Evolutionary conservation across 169 alveolate genomes (phyloP), one percentile per base, ranked within the genome.

Genomic region (Perkinsus marinus): DNA sequence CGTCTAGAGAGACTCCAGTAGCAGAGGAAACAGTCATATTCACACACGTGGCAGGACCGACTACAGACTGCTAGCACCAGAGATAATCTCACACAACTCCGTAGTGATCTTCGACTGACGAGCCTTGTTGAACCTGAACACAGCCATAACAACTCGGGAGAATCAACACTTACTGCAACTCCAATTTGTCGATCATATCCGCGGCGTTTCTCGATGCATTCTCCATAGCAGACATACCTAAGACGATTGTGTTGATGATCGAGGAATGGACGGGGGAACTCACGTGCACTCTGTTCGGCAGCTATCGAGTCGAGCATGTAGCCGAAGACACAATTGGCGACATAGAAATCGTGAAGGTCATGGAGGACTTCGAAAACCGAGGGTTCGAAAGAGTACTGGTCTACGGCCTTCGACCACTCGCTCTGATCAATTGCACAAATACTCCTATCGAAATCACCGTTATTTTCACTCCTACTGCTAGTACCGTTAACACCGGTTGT

Each of bases 71-170:
- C 96, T 95, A 37, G 99, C 99, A 39, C 99, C 99, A 19, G 99
- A 97, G 93, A 98, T 97, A 93, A 98, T 97, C 94, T 98, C 99
- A 46, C 96, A 95, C 89, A 98, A 96, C 95, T 98, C 99, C 92
- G 96, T 94, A 39, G 99, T 98, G 91, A 98, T 98, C 95, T 96
- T 96, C n/a, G 98, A 96, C 96, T 96, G 94, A 90, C 96, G 94
- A n/a, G 96, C 96, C 90, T 93, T 94, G 92, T 94, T 94, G 92
- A 93, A 95, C 69, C 92, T 93, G 34, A 95, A 89, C 89, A 90
- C 46, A 3, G 19, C 46, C 46, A n/a, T n/a, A n/a, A n/a, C n/a
- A 41, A 41, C 46, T 41, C 46, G n/a, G n/a, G n/a, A n/a, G n/a
- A n/a, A n/a, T n/a, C n/a, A n/a, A 10, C 46, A 41, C 46, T 94